Percentiles rank a stretch among this genome's conserved stretches.
phyloP scores from a whole-genome alignment of 225 moss, liverwort and hornwort genomes.

The Neckera pumila region DNA sequence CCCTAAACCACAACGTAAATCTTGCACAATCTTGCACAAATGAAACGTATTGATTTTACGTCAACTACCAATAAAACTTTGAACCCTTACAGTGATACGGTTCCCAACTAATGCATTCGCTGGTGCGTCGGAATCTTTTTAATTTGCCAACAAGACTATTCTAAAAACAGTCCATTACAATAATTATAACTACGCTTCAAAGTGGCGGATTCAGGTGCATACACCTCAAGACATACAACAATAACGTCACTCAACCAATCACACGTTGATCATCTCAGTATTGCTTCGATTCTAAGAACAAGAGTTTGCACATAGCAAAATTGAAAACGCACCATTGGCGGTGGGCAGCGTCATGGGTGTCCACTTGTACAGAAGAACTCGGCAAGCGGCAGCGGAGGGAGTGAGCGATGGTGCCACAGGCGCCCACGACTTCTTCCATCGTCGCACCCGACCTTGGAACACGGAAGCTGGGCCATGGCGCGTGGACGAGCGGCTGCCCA shows the following conservation, averaged over 20 bases:
- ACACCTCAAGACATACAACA: background rate
- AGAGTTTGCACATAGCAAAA: background rate
- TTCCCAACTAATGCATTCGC: background rate
- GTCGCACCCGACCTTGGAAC: conserved; percentile 56
- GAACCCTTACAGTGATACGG: background rate
- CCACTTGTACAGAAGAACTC: conserved; percentile 53
- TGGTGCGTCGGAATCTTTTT: background rate
- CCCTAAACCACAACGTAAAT: background rate
- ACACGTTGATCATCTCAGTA: background rate
- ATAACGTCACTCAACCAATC: background rate
- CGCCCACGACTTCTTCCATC: conserved; percentile 59
- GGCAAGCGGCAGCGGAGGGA: conserved; percentile 30
- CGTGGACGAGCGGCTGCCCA: conserved; percentile 65
- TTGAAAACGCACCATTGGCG: conserved; percentile 7
- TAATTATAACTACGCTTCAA: background rate
- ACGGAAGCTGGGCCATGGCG: conserved; percentile 62
- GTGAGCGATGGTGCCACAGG: conserved; percentile 30
- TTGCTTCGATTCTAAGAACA: background rate
- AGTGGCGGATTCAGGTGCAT: background rate
- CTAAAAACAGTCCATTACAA: background rate
- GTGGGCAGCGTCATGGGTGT: conserved; percentile 25
- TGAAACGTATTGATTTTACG: no score
- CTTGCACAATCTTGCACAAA: background rate
- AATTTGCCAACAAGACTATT: background rate
- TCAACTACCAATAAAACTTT: background rate